Evolutionary conservation across 2,329 filamentous ascomycete species (phyloP), one percentile per base, ranked within the genome.

Genomic region (Alternaria sp.): DNA sequence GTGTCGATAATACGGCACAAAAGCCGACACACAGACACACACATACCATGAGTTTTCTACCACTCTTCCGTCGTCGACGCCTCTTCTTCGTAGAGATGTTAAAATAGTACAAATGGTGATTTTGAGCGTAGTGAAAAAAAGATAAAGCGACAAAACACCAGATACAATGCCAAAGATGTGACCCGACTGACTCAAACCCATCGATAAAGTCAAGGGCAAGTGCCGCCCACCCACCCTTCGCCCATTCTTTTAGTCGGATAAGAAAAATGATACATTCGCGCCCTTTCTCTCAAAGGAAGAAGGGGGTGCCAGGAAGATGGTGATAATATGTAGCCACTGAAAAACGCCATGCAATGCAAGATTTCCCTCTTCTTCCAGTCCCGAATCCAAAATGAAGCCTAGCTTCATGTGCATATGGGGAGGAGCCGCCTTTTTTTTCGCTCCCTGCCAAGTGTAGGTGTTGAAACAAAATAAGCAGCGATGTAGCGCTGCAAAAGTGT

Each of bases 311-410:
- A 23, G 13, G 36, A 54, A 44, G 51, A 36, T 40, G 36, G 36
- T 40, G 36, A 40, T 40, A 40, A 40, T 17, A 32, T 51, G 47
- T 40, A 52, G 30, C 49, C 36, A 44, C 15, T 15, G 21, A n/a
- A 17, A 54, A 54, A 54, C 52, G 52, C 52, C 52, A 44, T 43
- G 52, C 52, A 54, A 54, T 54, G 52, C 52, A 54, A 17, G 6
- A 13, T 44, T 44, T 49, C 21, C 21, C 46, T 21, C 32, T 11
- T 44, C 15, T 40, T 40, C 28, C 28, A 32, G 13, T 23, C 49
- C 49, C 17, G 28, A n/a, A 52, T 52, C 49, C 49, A 52, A 52
- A 19, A 23, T 32, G 49, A 47, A 47, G 45, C 21, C 45, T 40
- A 40, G 36, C 36, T 11, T 40, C 36, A 40, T 40, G 36, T 40